Base-by-base conservation (phyloP, 352 stramenopile genomes). In the Vaucheria bursata region DNA sequence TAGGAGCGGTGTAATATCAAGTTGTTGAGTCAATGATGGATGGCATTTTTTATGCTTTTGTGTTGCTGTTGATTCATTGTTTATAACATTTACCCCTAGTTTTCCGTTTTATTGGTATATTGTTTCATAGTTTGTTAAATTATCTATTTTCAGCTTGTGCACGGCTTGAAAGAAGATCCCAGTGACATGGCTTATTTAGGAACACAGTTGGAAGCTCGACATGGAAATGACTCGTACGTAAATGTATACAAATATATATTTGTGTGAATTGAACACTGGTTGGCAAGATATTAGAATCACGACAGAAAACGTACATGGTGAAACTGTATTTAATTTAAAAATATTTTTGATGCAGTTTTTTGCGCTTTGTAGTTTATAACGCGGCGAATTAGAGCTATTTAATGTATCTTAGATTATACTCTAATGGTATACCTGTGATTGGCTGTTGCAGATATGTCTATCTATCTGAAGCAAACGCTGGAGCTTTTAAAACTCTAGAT, bases 401-500 rank as follows among this genome's bases (percentile, higher is more conserved):
- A 18, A 25, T 59, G 25, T 25, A 18, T 59, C 45, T 59, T 59
- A 25, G 25, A 59, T 18, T 59, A 59, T 25, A 18, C 25, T 18
- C 25, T 59, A 25, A 18, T 59, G 45, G 12, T 59, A 25, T 25
- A 59, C 45, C 45, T 25, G n/a, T n/a, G n/a, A n/a, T n/a, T n/a
- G n/a, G n/a, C 45, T 25, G 18, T 2, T 34, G 8, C 53, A 68
- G 53, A 8, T 68, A 68, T 7, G 53, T 68, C 6, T 68, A 68
- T 34, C 53, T 68, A 2, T 2, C 53, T 37, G 53, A 68, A 34
- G 2, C 53, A 68, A 81, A 81, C 67, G 53, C 75, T 25, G 75
- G 67, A n/a, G 5, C 75, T 4, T 81, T 81, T 71, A 81, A 81
- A 38, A 81, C 75, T 3, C 50, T 81, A 25, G 75, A 81, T 33